Percentiles rank a stretch among this genome's conserved stretches.
These are phyloP conservation scores for Globisporangium irregulare DNA, from an alignment of 352 stramenopile species.

Conservation along the genomic window DNA sequence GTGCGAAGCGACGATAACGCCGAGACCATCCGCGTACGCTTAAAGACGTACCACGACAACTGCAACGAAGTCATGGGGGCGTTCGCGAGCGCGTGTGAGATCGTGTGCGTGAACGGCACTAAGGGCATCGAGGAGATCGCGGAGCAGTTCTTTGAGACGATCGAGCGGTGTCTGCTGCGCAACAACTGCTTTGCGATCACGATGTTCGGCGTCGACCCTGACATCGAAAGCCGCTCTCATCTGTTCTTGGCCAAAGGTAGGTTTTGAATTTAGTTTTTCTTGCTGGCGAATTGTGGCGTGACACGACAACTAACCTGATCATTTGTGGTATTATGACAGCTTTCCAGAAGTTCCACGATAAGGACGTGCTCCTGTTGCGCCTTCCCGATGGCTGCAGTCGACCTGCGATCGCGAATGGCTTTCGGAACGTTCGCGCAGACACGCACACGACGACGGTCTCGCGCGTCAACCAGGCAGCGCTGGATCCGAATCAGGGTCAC, in stretches of 20 bases:
- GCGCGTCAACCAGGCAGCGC: constrained; percentile 26
- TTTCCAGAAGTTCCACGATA: constrained; percentile 57
- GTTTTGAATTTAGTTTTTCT: not conserved
- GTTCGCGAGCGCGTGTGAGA: constrained; percentile 40
- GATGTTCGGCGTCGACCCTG: constrained; percentile 45
- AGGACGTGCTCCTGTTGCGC: constrained; percentile 53
- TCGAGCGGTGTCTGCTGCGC: constrained; percentile 50
- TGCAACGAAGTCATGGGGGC: constrained; percentile 41
- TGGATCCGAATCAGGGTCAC: constrained; percentile 19
- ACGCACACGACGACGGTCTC: constrained; percentile 34
- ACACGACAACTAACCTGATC: not conserved
- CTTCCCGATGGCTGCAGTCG: constrained; percentile 42
- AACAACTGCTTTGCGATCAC: constrained; percentile 59
- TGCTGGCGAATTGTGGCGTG: not conserved
- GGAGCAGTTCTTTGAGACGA: constrained; percentile 43
- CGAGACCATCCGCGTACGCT: constrained; percentile 84
- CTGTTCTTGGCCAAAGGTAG: constrained; percentile 60
- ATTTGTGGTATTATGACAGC: constrained; percentile 22
- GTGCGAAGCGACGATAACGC: constrained; percentile 85
- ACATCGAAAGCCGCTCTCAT: constrained; percentile 37
- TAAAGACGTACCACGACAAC: constrained; percentile 84
- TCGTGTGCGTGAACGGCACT: constrained; percentile 49
- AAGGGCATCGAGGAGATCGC: constrained; percentile 50
- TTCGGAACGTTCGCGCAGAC: constrained; percentile 41
- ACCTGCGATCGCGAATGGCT: constrained; percentile 41